These are phyloP conservation scores for Gomphus sp. DNA, from an alignment of 1,284 basidiomycete species.

Conservation along the genomic window DNA sequence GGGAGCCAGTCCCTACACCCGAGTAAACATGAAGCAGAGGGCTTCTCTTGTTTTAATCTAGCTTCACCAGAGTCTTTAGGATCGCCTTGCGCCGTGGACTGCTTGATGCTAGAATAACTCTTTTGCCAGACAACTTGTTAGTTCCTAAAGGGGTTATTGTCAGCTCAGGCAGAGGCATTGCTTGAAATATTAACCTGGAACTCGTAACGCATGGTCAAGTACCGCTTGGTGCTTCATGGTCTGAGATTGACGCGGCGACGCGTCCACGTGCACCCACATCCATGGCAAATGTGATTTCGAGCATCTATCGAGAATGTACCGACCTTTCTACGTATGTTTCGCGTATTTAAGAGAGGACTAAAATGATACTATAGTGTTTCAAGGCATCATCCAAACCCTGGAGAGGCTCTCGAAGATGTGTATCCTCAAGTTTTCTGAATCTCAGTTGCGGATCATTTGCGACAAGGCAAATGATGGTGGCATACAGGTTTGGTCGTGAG, in stretches of 20 bases:
- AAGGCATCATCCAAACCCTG: constrained; percentile 69
- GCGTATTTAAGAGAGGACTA: not conserved
- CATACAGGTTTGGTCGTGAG: constrained; percentile 90
- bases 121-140: constrained; percentile 61
- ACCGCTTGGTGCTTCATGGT: constrained; percentile 33
- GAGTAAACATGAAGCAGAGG: constrained; percentile 1
- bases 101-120: constrained; percentile 78
- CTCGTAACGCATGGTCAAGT: constrained; percentile 61
- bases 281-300: constrained; percentile 55
- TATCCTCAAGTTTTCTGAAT: constrained; percentile 71
- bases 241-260: not conserved
- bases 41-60: constrained; percentile 14
- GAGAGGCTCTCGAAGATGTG: constrained; percentile 79
- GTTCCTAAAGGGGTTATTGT: constrained; percentile 27
- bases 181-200: constrained; percentile 43
- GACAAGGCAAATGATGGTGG: constrained; percentile 72
- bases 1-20: constrained; percentile 69
- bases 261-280: not conserved
- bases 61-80: constrained; percentile 66
- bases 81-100: constrained; percentile 84
- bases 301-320: constrained; percentile 51
- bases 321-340: constrained; percentile 44
- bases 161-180: constrained; percentile 7
- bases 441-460: constrained; percentile 77
- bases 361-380: not conserved